These are phyloP conservation scores for Mortierella sp. DNA, from an alignment of 371 early-diverging fungal species.

Conservation along the genomic window DNA sequence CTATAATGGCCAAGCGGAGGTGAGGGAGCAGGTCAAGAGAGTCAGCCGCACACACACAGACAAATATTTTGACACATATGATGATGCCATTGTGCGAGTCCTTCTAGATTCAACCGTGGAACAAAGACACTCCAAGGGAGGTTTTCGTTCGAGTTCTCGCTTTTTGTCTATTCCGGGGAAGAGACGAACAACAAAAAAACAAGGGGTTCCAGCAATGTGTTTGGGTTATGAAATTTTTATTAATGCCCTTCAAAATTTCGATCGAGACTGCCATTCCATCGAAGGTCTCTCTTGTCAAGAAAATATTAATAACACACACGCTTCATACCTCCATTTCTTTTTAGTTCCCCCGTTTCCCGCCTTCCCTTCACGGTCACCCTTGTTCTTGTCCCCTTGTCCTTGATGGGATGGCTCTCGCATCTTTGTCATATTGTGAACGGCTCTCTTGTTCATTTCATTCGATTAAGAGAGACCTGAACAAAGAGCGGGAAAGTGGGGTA, in stretches of 20 bases:
- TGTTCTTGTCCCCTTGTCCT: neutral
- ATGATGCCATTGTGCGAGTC: neutral
- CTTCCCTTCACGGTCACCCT: neutral
- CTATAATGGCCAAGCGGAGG: no score
- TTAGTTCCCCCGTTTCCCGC: neutral
- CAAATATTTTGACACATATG: neutral
- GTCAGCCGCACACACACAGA: neutral
- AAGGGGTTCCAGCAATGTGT: neutral
- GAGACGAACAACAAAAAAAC: neutral
- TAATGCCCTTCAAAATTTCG: neutral
- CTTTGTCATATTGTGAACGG: no score
- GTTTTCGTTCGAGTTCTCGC: neutral
- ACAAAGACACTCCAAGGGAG: neutral
- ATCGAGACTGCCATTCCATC: neutral
- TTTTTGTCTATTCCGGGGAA: neutral
- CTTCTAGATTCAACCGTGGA: neutral
- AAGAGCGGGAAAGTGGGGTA: neutral
- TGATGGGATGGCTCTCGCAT: neutral
- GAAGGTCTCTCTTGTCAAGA: constrained; percentile 8
- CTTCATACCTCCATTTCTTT: neutral
- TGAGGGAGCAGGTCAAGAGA: no score
- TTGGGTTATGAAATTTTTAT: neutral
- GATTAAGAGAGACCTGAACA: neutral
- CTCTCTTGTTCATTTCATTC: neutral
- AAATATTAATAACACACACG: neutral